Evolutionary conservation across 371 early-diverging fungal species (phyloP).

Genomic region (Smittium mucronatum): DNA sequence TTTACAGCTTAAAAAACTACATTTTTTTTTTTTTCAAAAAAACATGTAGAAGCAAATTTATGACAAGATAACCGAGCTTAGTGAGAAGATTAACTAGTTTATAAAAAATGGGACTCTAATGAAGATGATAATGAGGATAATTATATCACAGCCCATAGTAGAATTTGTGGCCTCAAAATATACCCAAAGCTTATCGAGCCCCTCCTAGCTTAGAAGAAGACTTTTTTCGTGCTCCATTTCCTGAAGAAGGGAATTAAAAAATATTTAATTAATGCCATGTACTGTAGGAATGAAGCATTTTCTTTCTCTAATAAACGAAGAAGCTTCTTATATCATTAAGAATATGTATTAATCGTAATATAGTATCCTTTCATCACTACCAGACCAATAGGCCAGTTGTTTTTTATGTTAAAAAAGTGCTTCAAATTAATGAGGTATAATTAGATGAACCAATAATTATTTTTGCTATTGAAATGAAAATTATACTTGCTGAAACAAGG

Average conservation of each 20-base stretch:
- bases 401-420: neutral
- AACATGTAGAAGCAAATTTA: neutral
- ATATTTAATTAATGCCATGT: neutral
- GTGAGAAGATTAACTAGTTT: neutral
- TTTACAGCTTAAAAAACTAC: neutral
- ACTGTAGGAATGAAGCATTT: neutral
- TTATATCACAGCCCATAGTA: neutral
- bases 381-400: neutral
- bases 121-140: neutral
- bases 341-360: neutral
- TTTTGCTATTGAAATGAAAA: neutral
- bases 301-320: neutral
- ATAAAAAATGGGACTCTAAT: neutral
- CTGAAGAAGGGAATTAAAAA: neutral
- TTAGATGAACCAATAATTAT: neutral
- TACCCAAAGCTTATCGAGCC: neutral
- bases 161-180: neutral
- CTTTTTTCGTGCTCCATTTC: neutral
- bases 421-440: neutral
- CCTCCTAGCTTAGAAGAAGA: neutral
- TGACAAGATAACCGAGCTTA: neutral
- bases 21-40: neutral
- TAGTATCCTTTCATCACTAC: neutral
- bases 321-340: neutral
- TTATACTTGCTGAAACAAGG: neutral